A percentile compares a stretch with the other conserved stretches of the same genome.
Conservation (phyloP, 129 eudicot genomes). For the Escallonia herrerae region DNA sequence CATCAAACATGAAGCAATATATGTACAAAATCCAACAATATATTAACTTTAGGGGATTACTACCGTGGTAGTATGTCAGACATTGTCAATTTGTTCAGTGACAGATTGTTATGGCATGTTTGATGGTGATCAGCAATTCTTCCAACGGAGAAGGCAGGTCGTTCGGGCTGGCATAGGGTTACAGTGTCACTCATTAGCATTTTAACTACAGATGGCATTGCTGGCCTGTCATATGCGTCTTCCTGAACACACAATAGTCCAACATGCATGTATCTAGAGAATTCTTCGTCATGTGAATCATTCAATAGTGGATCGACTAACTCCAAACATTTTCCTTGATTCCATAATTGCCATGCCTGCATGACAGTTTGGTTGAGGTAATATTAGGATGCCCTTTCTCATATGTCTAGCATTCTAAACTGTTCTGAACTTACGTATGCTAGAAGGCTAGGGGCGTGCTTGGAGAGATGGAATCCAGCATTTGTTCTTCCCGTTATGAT, state of each 20-base stretch:
- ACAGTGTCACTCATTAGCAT: no score
- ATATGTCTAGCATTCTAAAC: neutral
- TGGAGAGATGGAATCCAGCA: conserved; percentile 2
- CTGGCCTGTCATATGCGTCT: no score
- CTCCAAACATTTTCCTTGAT: conserved; percentile 1
- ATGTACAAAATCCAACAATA: no score
- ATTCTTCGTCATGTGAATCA: neutral
- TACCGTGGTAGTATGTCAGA: no score
- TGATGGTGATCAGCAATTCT: no score
- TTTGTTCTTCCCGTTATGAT: conserved; percentile 32
- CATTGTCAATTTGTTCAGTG: no score
- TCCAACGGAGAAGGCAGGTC: no score
- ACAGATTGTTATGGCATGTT: no score
- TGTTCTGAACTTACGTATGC: conserved; percentile 8
- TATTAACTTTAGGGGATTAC: no score
- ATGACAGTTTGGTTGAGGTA: neutral
- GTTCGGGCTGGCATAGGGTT: no score
- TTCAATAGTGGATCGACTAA: conserved; percentile 15
- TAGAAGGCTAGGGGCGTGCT: conserved; percentile 1
- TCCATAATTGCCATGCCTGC: conserved; percentile 29
- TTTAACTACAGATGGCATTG: no score
- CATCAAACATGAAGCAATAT: no score
- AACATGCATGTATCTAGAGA: conserved; percentile 12
- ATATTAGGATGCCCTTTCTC: neutral
- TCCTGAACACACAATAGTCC: neutral